Base-by-base conservation (phyloP, 2,329 filamentous ascomycete species). In the Aspergillus neotritici region DNA sequence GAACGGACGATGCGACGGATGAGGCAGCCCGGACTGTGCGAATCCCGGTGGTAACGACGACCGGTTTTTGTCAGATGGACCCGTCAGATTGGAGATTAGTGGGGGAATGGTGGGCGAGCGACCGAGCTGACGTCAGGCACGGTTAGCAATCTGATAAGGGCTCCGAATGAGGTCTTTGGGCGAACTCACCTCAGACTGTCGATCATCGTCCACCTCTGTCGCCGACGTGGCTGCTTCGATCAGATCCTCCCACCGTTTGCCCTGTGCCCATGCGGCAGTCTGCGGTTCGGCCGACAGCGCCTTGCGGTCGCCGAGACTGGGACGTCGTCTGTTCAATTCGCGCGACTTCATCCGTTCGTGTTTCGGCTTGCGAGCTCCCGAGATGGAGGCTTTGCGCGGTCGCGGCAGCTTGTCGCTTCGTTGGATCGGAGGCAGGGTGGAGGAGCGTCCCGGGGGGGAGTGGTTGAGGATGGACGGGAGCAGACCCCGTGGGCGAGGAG, bases 191-290 rank as follows among this genome's bases (percentile, higher is more conserved):
- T 95, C 90, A 61, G 78, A 72, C 53, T 90, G 87, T 61, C 75
- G 69, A 52, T 93, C 89, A 64, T 94, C 88, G 61, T 93, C 78
- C 57, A 84, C 91, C 69, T 94, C 90, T 3, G 88, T 94, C 21
- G 90, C 89, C 49, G 88, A 95, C 28, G 91, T 89, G 42, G 87
- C 91, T 40, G 91, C 91, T 67, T 96, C 90, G 52, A 97, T 94
- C 48, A 97, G 76, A 66, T 97, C 91, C 67, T 95, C 88, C 93
- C 91, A 97, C 58, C 91, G 79, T 70, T 93, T 94, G 52, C 87
- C 89, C 68, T 86, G 81, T 37, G 78, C 72, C 56, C 77, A 79
- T 13, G 77, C 86, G 47, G 86, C 84, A 14, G 80, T 82, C 44
- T 84, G 79, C 16, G 90, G 89, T 66, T 96, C 91, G 33, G 87